Evolutionary conservation across 164 flowering plant genomes (phyloP), one percentile per base, ranked within the genome.

Genomic region (Euptelea pleiosperma): DNA sequence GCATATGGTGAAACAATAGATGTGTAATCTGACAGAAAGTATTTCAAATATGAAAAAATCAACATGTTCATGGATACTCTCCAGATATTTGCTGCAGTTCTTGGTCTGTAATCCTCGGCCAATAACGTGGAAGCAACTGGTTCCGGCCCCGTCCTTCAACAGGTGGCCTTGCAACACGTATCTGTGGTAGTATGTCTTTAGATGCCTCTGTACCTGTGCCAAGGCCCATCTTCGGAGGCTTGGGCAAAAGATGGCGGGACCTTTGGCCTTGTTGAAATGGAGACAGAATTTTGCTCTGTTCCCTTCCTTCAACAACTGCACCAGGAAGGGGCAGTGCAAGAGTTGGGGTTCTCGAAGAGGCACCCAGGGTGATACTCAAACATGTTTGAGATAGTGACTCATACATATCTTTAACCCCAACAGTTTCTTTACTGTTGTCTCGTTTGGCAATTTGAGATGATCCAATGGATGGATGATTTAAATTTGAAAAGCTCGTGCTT

Each of bases 21-120:
- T 15, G 21, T 19, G 30, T 8, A 18, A 34, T 15, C 6, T 16
- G 31, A 24, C 19, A 55, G 39, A 58, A 35, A 9, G 41, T 4
- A 43, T 4, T 21, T 3, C 18, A 24, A 43, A 6, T 36, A 48
- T 37, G 16, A 43, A 55, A 3, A 10, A 60, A 29, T 55, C 31
- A 36, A 48, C 12, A 60, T 15, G 24, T 46, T 30, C 16, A 60
- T 35, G 96, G 99, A 93, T 93, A 93, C 99, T 93, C 92, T 83
- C 97, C 99, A 76, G 96, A 80, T 59, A 93, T 62, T 61, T 86
- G 82, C 73, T 86, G 85, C 75, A 93, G 70, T 61, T 90, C 96
- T 69, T 86, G 89, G 52, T 93, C 99, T 19, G 99, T 93, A 45
- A 86, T 86, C 75, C 86, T 78, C 6, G 99, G 98, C 99, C 99